Conservation (phyloP, 208 protist species). For the Trypanosoma boissoni region DNA sequence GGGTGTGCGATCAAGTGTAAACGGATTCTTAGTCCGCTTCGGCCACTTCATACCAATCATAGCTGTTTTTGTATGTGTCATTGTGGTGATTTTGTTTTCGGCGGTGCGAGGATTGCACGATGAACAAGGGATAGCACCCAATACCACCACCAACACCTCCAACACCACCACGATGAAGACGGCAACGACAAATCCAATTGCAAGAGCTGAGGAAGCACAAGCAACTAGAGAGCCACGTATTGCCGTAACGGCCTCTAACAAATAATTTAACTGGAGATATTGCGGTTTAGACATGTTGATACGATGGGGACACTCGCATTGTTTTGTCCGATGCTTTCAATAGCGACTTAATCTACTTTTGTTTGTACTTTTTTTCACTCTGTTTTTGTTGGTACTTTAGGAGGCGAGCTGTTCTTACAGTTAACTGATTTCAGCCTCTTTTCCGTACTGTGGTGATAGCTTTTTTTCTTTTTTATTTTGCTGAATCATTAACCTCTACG, state of each 20-base stretch:
- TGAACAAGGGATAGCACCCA: neutral
- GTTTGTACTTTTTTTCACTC: no score
- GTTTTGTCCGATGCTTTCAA: no score
- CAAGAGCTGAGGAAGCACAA: neutral
- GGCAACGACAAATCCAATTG: slow-evolving; percentile 5
- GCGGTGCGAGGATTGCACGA: slow-evolving; percentile 34
- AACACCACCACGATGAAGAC: slow-evolving; percentile 9
- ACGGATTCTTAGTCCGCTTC: slow-evolving; percentile 30
- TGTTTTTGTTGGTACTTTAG: no score
- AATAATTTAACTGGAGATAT: neutral
- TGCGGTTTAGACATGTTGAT: no score
- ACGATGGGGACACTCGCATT: no score
- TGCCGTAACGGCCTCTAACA: neutral
- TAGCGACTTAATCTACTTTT: no score
- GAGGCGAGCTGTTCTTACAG: no score
- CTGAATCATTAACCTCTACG: no score
- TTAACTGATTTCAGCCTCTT: neutral
- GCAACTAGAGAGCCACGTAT: neutral
- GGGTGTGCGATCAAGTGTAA: slow-evolving; percentile 6
- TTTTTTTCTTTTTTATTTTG: slow-evolving; percentile 7
- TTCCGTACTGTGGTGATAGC: slow-evolving; percentile 2
- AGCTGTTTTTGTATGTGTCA: slow-evolving; percentile 29
- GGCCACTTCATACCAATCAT: slow-evolving; percentile 37
- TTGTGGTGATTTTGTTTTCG: slow-evolving; percentile 29
- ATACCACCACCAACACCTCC: slow-evolving; percentile 6